Evolutionary conservation across 345 rosid genomes (phyloP).

Genomic region (Populus simonii): DNA sequence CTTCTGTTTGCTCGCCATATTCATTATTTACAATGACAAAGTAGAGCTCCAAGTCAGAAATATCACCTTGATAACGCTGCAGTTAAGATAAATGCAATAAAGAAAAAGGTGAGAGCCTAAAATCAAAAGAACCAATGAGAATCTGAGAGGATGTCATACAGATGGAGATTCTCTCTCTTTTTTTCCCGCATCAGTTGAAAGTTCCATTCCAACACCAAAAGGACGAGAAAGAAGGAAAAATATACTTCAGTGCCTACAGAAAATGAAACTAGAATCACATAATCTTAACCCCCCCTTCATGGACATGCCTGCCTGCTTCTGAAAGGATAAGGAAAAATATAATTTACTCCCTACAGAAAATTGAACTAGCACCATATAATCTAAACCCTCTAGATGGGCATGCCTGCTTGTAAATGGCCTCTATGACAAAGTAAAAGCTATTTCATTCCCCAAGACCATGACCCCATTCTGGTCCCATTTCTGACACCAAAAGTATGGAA

Average conservation of each 20-base stretch:
- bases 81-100: conserved; percentile 11
- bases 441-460: not conserved
- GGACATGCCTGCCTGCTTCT: not conserved
- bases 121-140: not conserved
- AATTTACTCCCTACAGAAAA: not conserved
- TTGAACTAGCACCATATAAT: not conserved
- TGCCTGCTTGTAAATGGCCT: not conserved
- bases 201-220: not conserved
- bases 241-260: not conserved
- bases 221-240: not conserved
- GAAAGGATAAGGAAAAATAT: not conserved
- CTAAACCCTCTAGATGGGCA: not conserved
- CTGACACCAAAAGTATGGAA: not conserved
- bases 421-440: not conserved
- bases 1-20: conserved; percentile 94
- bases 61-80: conserved; percentile 85
- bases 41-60: conserved; percentile 81
- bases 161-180: not conserved
- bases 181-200: not conserved
- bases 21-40: conserved; percentile 93
- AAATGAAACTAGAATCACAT: not conserved
- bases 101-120: conserved; percentile 7
- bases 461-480: not conserved
- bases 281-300: not conserved
- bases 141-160: not conserved